Percentiles rank a stretch among this genome's conserved stretches.
Evolutionary conservation across 768 basidiomycete genomes (phyloP).

Genomic region (Leccinellum albellum): DNA sequence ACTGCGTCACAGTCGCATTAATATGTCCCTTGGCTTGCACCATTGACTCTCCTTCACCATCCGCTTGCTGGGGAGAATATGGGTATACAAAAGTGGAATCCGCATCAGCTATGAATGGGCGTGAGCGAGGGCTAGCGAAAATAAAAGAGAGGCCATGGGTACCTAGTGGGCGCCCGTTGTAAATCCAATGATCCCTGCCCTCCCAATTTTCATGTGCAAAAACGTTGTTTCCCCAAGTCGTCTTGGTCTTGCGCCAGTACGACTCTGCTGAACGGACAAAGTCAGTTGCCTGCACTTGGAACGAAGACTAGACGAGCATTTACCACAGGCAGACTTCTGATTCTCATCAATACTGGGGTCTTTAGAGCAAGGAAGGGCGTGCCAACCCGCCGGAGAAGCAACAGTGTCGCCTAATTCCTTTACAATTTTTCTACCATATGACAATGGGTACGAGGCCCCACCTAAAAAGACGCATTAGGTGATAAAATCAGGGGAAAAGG

Average conservation of each 20-base stretch:
- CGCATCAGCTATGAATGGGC: neutral
- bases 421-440: constrained; percentile 33
- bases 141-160: neutral
- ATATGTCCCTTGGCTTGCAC: constrained; percentile 78
- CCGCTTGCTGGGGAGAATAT: constrained; percentile 66
- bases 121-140: neutral
- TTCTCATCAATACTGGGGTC: constrained; percentile 48
- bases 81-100: constrained; percentile 57
- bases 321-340: constrained; percentile 6
- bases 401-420: constrained; percentile 70
- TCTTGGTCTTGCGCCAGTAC: constrained; percentile 64
- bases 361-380: constrained; percentile 66
- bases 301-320: neutral
- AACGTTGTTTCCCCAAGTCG: constrained; percentile 87
- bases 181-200: constrained; percentile 58
- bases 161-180: constrained; percentile 79
- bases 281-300: neutral
- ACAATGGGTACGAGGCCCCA: constrained; percentile 5
- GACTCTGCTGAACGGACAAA: constrained; percentile 22
- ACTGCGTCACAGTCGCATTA: constrained; percentile 80
- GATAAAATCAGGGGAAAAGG: neutral
- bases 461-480: neutral
- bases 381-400: constrained; percentile 92
- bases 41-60: constrained; percentile 48
- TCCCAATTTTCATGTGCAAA: constrained; percentile 95